phyloP scores from a whole-genome alignment of 116 monocot species.

The Dioscorea cayenensis region DNA sequence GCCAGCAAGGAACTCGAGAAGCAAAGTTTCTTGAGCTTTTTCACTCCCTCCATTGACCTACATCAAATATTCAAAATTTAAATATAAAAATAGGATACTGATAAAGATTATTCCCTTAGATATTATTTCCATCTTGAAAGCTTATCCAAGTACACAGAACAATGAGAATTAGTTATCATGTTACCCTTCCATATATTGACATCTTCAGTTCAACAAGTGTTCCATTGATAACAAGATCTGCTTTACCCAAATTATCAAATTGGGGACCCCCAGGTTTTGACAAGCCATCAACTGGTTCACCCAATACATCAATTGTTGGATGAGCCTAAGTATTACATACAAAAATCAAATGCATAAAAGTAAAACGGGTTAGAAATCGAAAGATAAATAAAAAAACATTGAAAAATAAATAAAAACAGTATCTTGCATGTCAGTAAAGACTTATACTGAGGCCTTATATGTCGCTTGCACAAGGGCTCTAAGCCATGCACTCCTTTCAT shows the following conservation, averaged over 20 bases:
- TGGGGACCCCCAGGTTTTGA: conserved; percentile 22
- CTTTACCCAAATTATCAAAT: conserved; percentile 22
- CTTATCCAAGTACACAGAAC: too few species aligned
- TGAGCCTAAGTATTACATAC: conserved; percentile 37
- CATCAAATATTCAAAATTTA: background rate
- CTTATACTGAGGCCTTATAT: conserved; percentile 78
- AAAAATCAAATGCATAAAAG: background rate
- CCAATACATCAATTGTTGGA: conserved; percentile 55
- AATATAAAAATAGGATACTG: background rate
- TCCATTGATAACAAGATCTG: conserved; percentile 79
- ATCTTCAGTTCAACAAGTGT: conserved; percentile 73
- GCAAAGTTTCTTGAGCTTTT: conserved; percentile 34
- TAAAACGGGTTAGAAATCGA: background rate
- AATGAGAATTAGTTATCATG: background rate
- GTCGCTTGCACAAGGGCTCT: conserved; percentile 77
- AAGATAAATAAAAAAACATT: background rate
- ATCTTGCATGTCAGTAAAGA: background rate
- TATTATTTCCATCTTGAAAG: too few species aligned
- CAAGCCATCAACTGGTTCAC: conserved; percentile 27
- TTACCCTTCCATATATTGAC: conserved; percentile 78
- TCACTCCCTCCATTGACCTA: conserved; percentile 46
- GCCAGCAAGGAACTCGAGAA: conserved; percentile 67
- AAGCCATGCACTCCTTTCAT: conserved; percentile 67
- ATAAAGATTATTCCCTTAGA: background rate
- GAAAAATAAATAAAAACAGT: background rate